Base-by-base conservation (phyloP, 2,329 filamentous ascomycete species). In the Gaeumannomyces sp. region DNA sequence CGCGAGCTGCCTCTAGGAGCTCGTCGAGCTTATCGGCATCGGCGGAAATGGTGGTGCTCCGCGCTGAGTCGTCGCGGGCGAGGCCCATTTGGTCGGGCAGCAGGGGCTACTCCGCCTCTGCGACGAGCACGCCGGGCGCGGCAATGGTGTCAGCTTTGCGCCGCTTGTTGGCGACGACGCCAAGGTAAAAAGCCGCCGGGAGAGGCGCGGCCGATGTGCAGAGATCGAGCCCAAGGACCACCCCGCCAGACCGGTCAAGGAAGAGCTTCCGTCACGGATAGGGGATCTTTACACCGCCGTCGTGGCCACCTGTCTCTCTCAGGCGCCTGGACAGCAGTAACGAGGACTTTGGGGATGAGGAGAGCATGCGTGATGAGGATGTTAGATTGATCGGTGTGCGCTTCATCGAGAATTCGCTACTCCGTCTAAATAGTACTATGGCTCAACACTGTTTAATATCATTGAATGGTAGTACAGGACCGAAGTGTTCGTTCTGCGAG, bases 31-130 rank as follows among this genome's bases (percentile, higher is more conserved):
- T 66, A 2, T 72, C 69, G 0, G 66, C 66, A 33, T 75, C 72
- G 0, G 80, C 80, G 2, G 80, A 82, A 4, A 83, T 68, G 0
- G 80, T 83, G 28, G 77, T 72, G 14, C 77, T 81, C 19, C 13
- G 7, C 11, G 50, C 31, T 19, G 25, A 19, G 53, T 63, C 59
- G 27, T 28, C 19, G 28, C 57, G 29, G 31, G 57, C 57, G 8
- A 29, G 3, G 29, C 29, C 29, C 29, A 29, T 29, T 6, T 6
- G 3, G 29, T 6, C 29, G 29, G 29, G 29, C 3, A 29, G 29
- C 29, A 29, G 29, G 29, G 6, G 6, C 29, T 29, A 6, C 29
- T 29, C 3, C 29, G 29, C 29, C 29, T 29, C 29, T 3, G 29
- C 29, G 6, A 29, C 29, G 29, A 3, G 3, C 29, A 29, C 6